These are phyloP conservation scores for Phytophthora idaei DNA, from an alignment of 352 stramenopile genomes.

Conservation along the genomic window DNA sequence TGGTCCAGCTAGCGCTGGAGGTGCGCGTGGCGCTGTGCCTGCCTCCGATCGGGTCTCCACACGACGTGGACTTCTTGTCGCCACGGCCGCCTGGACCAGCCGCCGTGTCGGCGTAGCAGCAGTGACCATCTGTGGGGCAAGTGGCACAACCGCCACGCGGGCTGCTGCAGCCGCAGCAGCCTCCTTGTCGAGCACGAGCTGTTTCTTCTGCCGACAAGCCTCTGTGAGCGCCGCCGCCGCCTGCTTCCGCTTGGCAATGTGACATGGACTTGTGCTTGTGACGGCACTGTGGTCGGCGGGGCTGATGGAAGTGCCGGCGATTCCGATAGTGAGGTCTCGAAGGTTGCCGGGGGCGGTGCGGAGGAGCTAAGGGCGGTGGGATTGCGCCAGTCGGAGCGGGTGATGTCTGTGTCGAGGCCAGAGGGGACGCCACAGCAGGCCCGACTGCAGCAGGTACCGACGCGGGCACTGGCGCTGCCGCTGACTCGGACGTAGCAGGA, in stretches of 20 bases:
- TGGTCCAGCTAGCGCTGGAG: not conserved
- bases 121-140: not conserved
- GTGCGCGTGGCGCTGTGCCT: not conserved
- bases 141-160: not conserved
- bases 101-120: not conserved
- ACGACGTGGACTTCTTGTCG: not conserved
- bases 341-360: too few species aligned
- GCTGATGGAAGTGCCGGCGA: too few species aligned
- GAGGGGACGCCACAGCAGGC: too few species aligned
- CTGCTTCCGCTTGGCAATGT: not conserved
- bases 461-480: not conserved
- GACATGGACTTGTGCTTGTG: not conserved
- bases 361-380: too few species aligned
- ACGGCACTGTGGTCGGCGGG: not conserved
- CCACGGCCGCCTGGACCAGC: not conserved
- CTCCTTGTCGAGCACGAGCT: not conserved
- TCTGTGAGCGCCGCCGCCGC: not conserved
- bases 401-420: too few species aligned
- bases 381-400: too few species aligned
- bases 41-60: not conserved
- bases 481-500: too few species aligned
- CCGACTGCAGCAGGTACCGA: too few species aligned
- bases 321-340: too few species aligned
- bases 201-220: not conserved
- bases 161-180: not conserved